Percentiles rank a stretch among this genome's conserved stretches.
Conservation (phyloP, 352 stramenopile species). For the Pythium apleroticum region DNA sequence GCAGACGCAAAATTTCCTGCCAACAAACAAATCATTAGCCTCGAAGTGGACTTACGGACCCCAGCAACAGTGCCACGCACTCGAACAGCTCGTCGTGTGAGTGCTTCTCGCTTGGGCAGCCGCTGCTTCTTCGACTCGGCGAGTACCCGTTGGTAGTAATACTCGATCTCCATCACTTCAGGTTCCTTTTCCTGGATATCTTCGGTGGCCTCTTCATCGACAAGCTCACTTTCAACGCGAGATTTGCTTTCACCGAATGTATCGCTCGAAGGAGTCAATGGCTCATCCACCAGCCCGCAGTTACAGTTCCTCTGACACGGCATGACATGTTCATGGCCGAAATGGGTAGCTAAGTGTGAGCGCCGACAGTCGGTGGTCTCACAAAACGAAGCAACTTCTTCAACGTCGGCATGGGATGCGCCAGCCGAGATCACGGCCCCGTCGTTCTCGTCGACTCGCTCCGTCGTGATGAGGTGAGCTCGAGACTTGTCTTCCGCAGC, state of each 20-base stretch:
- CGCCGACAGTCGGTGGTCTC: conserved; percentile 56
- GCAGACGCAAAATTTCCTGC: conserved; percentile 48
- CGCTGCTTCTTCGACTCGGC: conserved; percentile 39
- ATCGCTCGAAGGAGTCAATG: conserved; percentile 17
- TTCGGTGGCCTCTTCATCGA: not conserved
- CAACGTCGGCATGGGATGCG: conserved; percentile 41
- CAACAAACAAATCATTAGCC: not conserved
- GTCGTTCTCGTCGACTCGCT: conserved; percentile 29
- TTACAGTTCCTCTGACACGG: conserved; percentile 48
- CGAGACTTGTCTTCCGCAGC: conserved; percentile 54
- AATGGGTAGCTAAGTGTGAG: conserved; percentile 51
- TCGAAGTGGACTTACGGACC: not conserved
- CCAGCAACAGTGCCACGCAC: conserved; percentile 24
- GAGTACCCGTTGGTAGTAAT: conserved; percentile 59
- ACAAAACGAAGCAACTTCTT: conserved; percentile 58
- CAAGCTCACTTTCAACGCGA: not conserved
- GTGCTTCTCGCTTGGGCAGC: conserved; percentile 56
- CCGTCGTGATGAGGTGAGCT: conserved; percentile 43
- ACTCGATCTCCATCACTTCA: conserved; percentile 35
- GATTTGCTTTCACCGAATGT: not conserved
- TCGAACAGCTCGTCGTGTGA: conserved; percentile 48
- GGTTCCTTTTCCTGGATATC: conserved; percentile 1
- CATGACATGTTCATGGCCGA: conserved; percentile 12
- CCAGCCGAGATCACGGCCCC: conserved; percentile 32
- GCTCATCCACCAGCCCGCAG: conserved; percentile 34